A percentile compares a stretch with the other conserved stretches of the same genome.
Evolutionary conservation across 2,329 filamentous ascomycete genomes (phyloP).

Genomic region (Trichoderma gracile): DNA sequence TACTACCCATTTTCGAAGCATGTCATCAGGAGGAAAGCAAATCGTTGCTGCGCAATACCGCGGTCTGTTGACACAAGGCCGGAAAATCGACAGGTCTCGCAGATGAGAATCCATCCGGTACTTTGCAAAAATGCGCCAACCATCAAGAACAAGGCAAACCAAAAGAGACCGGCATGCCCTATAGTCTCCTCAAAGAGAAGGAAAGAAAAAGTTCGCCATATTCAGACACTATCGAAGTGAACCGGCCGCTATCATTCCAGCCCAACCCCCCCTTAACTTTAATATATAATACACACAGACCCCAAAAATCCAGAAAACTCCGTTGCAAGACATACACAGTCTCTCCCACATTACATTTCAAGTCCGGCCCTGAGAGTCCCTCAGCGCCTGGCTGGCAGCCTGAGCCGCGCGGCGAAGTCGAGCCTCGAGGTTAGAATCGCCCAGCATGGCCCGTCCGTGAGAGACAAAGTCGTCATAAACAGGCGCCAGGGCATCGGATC

Average conservation of each 20-base stretch:
- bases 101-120: too few species aligned
- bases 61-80: too few species aligned
- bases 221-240: not conserved
- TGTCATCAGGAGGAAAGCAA: too few species aligned
- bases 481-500: slow-evolving; percentile 72
- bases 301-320: slow-evolving; percentile 16
- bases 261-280: not conserved
- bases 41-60: too few species aligned
- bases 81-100: too few species aligned
- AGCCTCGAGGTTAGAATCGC: slow-evolving; percentile 85
- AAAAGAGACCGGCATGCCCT: too few species aligned
- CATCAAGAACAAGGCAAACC: too few species aligned
- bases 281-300: slow-evolving; percentile 30
- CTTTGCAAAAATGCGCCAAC: too few species aligned
- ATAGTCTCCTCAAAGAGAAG: too few species aligned
- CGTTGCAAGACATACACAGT: too few species aligned
- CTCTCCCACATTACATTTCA: not conserved
- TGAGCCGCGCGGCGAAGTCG: slow-evolving; percentile 76
- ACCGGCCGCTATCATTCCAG: not conserved
- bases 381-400: slow-evolving; percentile 59
- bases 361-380: slow-evolving; percentile 32
- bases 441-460: slow-evolving; percentile 82
- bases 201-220: not conserved
- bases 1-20: too few species aligned
- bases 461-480: slow-evolving; percentile 83